These are phyloP conservation scores for Globisporangium recalcitrans DNA, from an alignment of 352 stramenopile genomes.

Conservation along the genomic window DNA sequence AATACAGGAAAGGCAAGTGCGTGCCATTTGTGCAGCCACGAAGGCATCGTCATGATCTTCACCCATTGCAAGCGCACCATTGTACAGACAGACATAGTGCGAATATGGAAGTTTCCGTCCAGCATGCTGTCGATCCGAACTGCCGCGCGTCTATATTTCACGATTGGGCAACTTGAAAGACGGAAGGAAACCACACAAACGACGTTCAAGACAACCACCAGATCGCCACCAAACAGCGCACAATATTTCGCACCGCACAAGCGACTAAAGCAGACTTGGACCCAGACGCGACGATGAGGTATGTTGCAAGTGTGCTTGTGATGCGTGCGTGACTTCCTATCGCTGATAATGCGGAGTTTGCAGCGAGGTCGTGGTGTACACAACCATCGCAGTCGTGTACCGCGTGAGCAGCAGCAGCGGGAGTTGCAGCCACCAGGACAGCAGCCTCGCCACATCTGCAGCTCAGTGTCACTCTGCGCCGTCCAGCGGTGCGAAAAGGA, in stretches of 20 bases:
- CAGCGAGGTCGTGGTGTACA: conserved; percentile 38
- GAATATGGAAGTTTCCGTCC: not conserved
- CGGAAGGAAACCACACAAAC: not conserved
- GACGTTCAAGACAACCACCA: not conserved
- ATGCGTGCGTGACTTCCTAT: too few relatives aligned
- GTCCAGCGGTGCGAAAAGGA: not conserved
- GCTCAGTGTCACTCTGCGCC: not conserved
- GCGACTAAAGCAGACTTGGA: not conserved
- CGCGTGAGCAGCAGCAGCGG: not conserved
- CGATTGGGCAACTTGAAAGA: not conserved
- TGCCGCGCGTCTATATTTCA: not conserved
- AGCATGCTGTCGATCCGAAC: not conserved
- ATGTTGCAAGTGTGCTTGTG: not conserved
- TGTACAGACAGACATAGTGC: not conserved
- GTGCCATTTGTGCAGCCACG: too few relatives aligned
- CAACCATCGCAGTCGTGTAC: conserved; percentile 31
- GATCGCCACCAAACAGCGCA: not conserved
- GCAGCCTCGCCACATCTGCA: not conserved
- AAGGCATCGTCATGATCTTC: too few relatives aligned
- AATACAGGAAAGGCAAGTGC: too few relatives aligned
- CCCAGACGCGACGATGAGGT: not conserved
- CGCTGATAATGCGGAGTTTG: too few relatives aligned
- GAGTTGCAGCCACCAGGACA: not conserved
- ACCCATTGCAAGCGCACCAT: too few relatives aligned
- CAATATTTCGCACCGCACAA: not conserved